Evolutionary conservation across 1,139 yeast genomes (phyloP).

Genomic region (Debaryomyces nepalensis): DNA sequence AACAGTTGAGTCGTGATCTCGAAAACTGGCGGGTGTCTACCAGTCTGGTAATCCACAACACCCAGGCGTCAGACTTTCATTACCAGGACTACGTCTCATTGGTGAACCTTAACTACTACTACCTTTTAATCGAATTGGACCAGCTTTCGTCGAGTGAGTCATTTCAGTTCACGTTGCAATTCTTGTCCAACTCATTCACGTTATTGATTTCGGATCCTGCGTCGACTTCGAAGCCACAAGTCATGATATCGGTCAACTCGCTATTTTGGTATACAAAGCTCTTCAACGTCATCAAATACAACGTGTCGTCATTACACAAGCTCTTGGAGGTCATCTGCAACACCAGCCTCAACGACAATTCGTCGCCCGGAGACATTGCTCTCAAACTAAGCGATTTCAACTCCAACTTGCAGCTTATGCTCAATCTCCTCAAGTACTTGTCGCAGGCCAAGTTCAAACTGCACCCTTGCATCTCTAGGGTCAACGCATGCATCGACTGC

Average conservation of each 20-base stretch:
- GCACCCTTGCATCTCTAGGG: constrained; percentile 2
- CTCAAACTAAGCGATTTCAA: constrained; percentile 32
- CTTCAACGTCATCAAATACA: constrained; percentile 40
- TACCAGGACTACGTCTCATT: constrained; percentile 40
- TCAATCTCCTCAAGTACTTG: constrained; percentile 28
- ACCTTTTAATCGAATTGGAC: constrained; percentile 45
- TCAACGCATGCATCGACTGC: constrained; percentile 4
- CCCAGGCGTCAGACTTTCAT: constrained; percentile 28
- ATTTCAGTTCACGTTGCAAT: constrained; percentile 48
- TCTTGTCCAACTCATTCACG: constrained; percentile 46
- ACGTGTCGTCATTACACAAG: constrained; percentile 29
- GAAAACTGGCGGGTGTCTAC: constrained; percentile 44
- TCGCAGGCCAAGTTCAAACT: constrained; percentile 7
- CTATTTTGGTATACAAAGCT: constrained; percentile 42
- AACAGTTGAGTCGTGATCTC: constrained; percentile 28
- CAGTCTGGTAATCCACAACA: constrained; percentile 33
- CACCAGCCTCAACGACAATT: not conserved
- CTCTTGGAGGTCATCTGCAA: constrained; percentile 17
- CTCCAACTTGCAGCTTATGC: constrained; percentile 36
- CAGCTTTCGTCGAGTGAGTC: constrained; percentile 44
- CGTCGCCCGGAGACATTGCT: constrained; percentile 16
- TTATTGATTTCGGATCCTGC: constrained; percentile 32
- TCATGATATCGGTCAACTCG: constrained; percentile 22
- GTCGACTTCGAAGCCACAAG: constrained; percentile 16
- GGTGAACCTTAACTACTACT: constrained; percentile 44